Evolutionary conservation across 2,329 filamentous ascomycete genomes (phyloP), one percentile per base, ranked within the genome.

Genomic region (Corinectria fuckeliana): DNA sequence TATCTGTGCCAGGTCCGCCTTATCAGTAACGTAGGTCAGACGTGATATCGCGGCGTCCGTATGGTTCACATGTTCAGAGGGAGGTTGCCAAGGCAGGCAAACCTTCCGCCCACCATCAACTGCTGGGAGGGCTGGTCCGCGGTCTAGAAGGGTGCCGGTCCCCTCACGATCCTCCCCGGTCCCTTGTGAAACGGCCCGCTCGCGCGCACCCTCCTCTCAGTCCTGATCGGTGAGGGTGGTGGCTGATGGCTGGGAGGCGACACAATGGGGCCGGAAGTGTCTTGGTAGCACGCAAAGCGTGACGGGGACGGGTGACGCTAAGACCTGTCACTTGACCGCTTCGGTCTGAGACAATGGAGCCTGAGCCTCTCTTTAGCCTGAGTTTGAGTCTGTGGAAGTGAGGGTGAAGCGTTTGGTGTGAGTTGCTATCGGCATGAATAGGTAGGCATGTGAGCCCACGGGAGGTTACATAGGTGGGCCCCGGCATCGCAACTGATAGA

Each of bases 161-260:
- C 63, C 56, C 45, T 39, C 10, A 18, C n/a, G 50, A 55, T 57
- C 49, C 18, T 64, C 25, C 57, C 59, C 45, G 30, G 50, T 57
- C 64, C 56, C 52, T 62, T 63, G 56, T 70, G 66, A 70, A 69
- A 70, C 68, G 68, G 68, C 66, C 68, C 68, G 68, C 64, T 62
- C 66, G 68, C 64, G 65, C 66, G 61, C 64, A 65, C 64, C 65
- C 68, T 66, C 50, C 67, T 64, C n/a, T 57, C 36, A 44, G 23
- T 42, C 50, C 25, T 50, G 53, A 53, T 56, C 47, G 44, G 50
- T 45, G 41, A 44, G 42, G 48, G 56, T 59, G 47, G 50, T 64
- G 48, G 55, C 23, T 30, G 50, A 49, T 51, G 61, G 60, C 58
- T 63, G 59, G 56, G 34, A 50, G 52, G 42, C 50, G 50, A 57